Conservation (phyloP, 108 stramenopile species). For the Discostella stelligeroides region DNA sequence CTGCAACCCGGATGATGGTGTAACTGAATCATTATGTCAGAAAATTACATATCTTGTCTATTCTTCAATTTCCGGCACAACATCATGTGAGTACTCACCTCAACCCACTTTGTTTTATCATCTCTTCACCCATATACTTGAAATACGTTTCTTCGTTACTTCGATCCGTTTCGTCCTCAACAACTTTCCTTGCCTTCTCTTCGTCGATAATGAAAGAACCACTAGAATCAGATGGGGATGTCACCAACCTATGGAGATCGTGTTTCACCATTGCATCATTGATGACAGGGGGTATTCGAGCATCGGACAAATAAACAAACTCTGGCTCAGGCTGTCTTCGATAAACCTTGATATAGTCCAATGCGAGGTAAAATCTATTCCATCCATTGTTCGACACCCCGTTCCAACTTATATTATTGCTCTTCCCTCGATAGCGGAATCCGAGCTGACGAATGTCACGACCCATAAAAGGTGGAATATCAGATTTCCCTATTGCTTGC, state of each 20-base stretch:
- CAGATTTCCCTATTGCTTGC: conserved; percentile 22
- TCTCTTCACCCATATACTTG: conserved; percentile 85
- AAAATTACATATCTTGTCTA: too few species aligned
- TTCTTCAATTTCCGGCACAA: too few species aligned
- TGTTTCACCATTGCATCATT: conserved; percentile 71
- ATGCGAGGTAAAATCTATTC: conserved; percentile 75
- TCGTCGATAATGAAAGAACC: conserved; percentile 34
- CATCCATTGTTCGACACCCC: conserved; percentile 22
- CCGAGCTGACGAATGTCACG: conserved; percentile 75
- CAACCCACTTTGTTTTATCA: conserved; percentile 77
- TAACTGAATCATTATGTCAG: conserved; percentile 41
- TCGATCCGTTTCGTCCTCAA: conserved; percentile 30
- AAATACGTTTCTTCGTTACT: conserved; percentile 77
- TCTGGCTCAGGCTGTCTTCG: conserved; percentile 82
- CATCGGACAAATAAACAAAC: conserved; percentile 78
- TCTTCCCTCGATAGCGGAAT: conserved; percentile 68
- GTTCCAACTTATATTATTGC: conserved; percentile 32
- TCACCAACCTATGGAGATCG: conserved; percentile 53
- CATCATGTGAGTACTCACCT: too few species aligned
- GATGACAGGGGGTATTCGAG: conserved; percentile 74
- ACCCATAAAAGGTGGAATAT: conserved; percentile 62
- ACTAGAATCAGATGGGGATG: conserved; percentile 29
- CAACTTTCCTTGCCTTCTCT: conserved; percentile 9
- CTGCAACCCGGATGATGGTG: conserved; percentile 72
- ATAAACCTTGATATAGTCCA: conserved; percentile 83